Evolutionary conservation across 1,139 yeast species (phyloP).

Genomic region (Hansenula sp.): DNA sequence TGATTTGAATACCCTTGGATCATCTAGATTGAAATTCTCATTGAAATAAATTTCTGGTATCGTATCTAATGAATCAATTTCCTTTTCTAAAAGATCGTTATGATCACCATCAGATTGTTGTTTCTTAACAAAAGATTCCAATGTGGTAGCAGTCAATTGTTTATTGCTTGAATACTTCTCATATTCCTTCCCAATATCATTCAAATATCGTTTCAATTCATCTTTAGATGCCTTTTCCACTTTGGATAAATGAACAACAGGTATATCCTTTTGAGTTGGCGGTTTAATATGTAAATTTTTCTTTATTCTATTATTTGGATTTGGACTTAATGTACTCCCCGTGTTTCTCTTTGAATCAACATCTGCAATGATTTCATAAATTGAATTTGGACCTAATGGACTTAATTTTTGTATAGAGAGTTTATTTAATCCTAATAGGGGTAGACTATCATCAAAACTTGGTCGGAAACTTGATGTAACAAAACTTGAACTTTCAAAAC

Average conservation of each 20-base stretch:
- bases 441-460: conserved; percentile 23
- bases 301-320: conserved; percentile 19
- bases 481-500: conserved; percentile 29
- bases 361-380: conserved; percentile 66
- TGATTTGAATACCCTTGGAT: conserved; percentile 76
- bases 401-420: conserved; percentile 33
- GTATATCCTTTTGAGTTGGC: conserved; percentile 83
- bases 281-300: conserved; percentile 44
- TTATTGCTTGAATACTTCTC: conserved; percentile 39
- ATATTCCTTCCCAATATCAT: conserved; percentile 49
- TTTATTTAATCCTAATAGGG: conserved; percentile 21
- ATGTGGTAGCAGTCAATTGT: conserved; percentile 37
- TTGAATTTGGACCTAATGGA: conserved; percentile 76
- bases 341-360: conserved; percentile 38
- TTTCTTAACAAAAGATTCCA: conserved; percentile 24
- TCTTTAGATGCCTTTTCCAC: conserved; percentile 46
- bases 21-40: conserved; percentile 73
- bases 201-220: conserved; percentile 46
- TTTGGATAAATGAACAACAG: conserved; percentile 70
- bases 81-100: conserved; percentile 11
- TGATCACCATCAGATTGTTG: conserved; percentile 23
- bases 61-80: conserved; percentile 17
- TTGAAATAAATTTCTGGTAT: conserved; percentile 72
- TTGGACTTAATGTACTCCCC: conserved; percentile 17
- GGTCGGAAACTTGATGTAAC: conserved; percentile 24